phyloP scores from a whole-genome alignment of 441 rosid species.

The Populus hybrid region DNA sequence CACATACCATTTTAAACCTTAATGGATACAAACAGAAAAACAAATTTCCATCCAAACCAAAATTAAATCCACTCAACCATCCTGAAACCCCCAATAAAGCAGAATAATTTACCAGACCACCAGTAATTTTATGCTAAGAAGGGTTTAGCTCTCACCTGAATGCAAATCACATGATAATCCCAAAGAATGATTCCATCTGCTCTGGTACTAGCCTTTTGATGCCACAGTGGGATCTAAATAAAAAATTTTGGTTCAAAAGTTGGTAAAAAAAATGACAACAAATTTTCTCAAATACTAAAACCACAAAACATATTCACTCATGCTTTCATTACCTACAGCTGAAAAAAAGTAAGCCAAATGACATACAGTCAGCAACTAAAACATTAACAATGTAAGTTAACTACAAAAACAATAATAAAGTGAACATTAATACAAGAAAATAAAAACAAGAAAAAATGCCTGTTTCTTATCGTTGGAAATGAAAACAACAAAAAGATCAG shows the following conservation, averaged over 20 bases:
- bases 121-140: background rate
- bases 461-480: slow-evolving; percentile 81
- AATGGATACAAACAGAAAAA: background rate
- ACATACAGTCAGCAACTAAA: background rate
- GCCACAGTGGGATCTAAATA: slow-evolving; percentile 76
- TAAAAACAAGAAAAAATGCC: slow-evolving; percentile 43
- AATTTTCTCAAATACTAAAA: background rate
- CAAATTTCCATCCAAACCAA: slow-evolving; percentile 3
- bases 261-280: background rate
- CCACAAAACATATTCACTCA: background rate
- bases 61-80: background rate
- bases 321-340: background rate
- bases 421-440: background rate
- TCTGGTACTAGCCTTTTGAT: slow-evolving; percentile 76
- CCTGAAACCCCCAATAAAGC: background rate
- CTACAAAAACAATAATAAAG: background rate
- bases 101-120: background rate
- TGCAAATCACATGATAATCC: slow-evolving; percentile 85
- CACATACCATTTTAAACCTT: background rate
- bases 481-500: slow-evolving; percentile 71
- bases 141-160: slow-evolving; percentile 45
- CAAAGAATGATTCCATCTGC: slow-evolving; percentile 78
- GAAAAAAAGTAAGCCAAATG: background rate
- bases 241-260: slow-evolving; percentile 5
- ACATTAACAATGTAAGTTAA: background rate